Percentiles rank a stretch among this genome's conserved stretches.
Conservation (phyloP, 139 green algal genomes). For the Protoeuglena noctilucae region DNA sequence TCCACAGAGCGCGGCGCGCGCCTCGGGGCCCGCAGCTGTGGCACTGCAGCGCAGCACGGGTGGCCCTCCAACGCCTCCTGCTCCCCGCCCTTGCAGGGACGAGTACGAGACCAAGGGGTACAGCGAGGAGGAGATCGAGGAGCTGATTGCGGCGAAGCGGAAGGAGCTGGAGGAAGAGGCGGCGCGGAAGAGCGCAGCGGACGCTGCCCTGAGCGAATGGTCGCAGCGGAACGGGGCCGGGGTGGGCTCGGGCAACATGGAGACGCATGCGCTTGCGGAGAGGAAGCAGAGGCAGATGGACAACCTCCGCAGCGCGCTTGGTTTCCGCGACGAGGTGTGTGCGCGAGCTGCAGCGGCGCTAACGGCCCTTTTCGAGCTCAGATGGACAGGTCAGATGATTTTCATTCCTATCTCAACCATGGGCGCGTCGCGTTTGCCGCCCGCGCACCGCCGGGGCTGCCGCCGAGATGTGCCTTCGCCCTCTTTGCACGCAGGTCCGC, state of each 20-base stretch:
- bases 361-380: too few relatives aligned
- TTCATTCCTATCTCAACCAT: too few relatives aligned
- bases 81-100: neutral
- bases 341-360: too few relatives aligned
- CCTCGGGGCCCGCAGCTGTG: too few relatives aligned
- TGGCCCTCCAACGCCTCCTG: neutral
- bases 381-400: too few relatives aligned
- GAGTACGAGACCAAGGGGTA: neutral
- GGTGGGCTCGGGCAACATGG: conserved; percentile 10
- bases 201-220: conserved; percentile 18
- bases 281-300: conserved; percentile 73
- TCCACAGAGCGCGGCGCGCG: conserved; percentile 4
- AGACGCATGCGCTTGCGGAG: conserved; percentile 64
- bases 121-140: conserved; percentile 14
- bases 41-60: conserved; percentile 2
- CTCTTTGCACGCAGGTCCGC: too few relatives aligned
- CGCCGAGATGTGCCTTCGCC: too few relatives aligned
- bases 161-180: conserved; percentile 21
- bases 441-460: too few relatives aligned
- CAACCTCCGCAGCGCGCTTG: conserved; percentile 40
- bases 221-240: conserved; percentile 4
- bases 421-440: too few relatives aligned
- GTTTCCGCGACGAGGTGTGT: conserved; percentile 28
- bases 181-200: conserved; percentile 4
- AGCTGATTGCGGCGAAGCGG: conserved; percentile 27